These are phyloP conservation scores for Penicillium samsonianum DNA, from an alignment of 495 filamentous ascomycete species.

Conservation along the genomic window DNA sequence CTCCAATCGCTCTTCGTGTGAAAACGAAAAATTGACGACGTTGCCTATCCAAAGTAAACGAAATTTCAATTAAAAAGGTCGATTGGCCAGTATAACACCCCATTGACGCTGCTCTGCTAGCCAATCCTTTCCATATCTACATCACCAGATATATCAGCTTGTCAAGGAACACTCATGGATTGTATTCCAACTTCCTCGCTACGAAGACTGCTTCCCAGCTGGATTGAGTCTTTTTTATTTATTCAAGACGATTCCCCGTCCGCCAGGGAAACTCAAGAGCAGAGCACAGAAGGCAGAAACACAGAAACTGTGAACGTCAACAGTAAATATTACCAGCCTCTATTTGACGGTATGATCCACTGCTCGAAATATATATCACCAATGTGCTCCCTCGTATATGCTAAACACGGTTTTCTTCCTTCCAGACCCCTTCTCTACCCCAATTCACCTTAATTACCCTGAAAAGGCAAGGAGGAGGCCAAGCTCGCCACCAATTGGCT, in stretches of 20 bases:
- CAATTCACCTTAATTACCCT: neutral
- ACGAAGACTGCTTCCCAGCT: constrained; percentile 2
- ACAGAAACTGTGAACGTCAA: neutral
- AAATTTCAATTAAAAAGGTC: neutral
- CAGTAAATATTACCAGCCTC: neutral
- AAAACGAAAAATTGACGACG: neutral
- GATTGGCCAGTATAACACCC: neutral
- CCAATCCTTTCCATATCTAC: neutral
- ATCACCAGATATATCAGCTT: neutral
- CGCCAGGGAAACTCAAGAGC: neutral
- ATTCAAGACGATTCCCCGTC: neutral
- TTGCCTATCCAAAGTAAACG: neutral
- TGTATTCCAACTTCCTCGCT: neutral
- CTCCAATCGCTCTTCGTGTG: neutral
- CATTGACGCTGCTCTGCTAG: neutral
- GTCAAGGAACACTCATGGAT: neutral
- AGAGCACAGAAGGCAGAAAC: constrained; percentile 1
- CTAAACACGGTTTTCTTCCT: constrained; percentile 1
- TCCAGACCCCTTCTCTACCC: neutral
- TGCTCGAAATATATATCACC: neutral
- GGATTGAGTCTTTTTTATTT: neutral
- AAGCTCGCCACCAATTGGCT: neutral
- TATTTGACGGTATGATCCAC: neutral
- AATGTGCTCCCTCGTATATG: too few relatives aligned
- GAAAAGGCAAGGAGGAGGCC: neutral